Evolutionary conservation across 306 rosid species (phyloP).

Genomic region (Prunus kanzakura): DNA sequence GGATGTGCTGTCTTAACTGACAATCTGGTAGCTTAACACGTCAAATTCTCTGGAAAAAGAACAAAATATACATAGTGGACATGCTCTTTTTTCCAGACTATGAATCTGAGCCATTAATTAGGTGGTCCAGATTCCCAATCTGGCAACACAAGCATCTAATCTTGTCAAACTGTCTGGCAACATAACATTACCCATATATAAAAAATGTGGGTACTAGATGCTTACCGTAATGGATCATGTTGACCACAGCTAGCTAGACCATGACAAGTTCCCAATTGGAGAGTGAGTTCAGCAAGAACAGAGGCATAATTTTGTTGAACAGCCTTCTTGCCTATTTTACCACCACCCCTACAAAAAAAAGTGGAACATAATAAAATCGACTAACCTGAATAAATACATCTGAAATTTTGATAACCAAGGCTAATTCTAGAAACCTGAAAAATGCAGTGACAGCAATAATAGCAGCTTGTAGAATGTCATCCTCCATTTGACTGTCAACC

Average conservation of each 20-base stretch:
- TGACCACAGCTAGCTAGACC: constrained; percentile 68
- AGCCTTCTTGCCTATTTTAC: constrained; percentile 89
- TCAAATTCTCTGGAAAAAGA: neutral
- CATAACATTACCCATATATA: neutral
- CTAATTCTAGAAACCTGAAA: constrained; percentile 60
- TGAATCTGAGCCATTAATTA: neutral
- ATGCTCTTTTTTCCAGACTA: neutral
- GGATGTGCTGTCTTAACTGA: neutral
- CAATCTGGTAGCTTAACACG: neutral
- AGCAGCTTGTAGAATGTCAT: constrained; percentile 76
- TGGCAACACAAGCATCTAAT: too few relatives aligned
- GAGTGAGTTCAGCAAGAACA: constrained; percentile 88
- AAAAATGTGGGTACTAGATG: neutral
- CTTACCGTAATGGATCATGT: constrained; percentile 78
- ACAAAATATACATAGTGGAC: neutral
- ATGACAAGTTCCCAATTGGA: constrained; percentile 94
- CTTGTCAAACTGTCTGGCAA: neutral
- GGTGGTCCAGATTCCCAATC: neutral
- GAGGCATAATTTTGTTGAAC: constrained; percentile 90
- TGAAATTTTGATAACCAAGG: constrained; percentile 12
- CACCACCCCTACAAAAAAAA: constrained; percentile 84
- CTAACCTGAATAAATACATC: constrained; percentile 15
- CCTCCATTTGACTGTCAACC: constrained; percentile 54
- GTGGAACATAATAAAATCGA: constrained; percentile 13
- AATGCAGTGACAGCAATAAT: constrained; percentile 89